These are phyloP conservation scores for Aspergillus spinulosporus DNA, from an alignment of 2,329 filamentous ascomycete species.

Conservation along the genomic window DNA sequence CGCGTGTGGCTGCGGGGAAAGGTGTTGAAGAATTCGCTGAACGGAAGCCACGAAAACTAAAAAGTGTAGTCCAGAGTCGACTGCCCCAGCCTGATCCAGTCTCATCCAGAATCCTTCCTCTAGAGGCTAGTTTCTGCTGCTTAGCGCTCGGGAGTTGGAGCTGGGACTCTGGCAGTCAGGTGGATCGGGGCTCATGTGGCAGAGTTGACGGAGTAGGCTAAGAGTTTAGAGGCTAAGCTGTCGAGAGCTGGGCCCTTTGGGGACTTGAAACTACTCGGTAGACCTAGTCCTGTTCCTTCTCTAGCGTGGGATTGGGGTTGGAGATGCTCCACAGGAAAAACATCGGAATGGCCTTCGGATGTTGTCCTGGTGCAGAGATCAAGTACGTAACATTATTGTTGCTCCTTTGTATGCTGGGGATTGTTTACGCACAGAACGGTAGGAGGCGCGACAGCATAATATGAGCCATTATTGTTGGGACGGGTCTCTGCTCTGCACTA, in stretches of 20 bases:
- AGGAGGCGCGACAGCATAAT: neutral
- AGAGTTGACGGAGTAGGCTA: neutral
- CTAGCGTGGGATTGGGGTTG: constrained; percentile 9
- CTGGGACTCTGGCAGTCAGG: constrained; percentile 3
- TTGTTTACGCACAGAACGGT: neutral
- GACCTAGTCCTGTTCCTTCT: constrained; percentile 15
- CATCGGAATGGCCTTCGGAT: constrained; percentile 22
- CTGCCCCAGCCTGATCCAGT: constrained; percentile 18
- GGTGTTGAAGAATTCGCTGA: constrained; percentile 6
- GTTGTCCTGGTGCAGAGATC: neutral
- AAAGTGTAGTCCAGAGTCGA: constrained; percentile 3
- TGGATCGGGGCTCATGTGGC: constrained; percentile 1
- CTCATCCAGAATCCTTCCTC: constrained; percentile 28
- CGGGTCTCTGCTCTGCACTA: neutral
- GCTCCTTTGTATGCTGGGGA: neutral
- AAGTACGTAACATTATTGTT: no score
- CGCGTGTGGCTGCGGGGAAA: constrained; percentile 22
- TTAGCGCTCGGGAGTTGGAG: constrained; percentile 10
- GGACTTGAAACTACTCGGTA: constrained; percentile 15
- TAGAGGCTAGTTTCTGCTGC: constrained; percentile 16
- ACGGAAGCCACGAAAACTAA: constrained; percentile 3
- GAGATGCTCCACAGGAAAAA: constrained; percentile 17
- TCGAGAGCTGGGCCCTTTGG: constrained; percentile 21
- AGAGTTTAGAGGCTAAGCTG: constrained; percentile 10
- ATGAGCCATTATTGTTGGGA: neutral